Base-by-base conservation (phyloP, 805 yeast species). In the Yueomyces sinensis region DNA sequence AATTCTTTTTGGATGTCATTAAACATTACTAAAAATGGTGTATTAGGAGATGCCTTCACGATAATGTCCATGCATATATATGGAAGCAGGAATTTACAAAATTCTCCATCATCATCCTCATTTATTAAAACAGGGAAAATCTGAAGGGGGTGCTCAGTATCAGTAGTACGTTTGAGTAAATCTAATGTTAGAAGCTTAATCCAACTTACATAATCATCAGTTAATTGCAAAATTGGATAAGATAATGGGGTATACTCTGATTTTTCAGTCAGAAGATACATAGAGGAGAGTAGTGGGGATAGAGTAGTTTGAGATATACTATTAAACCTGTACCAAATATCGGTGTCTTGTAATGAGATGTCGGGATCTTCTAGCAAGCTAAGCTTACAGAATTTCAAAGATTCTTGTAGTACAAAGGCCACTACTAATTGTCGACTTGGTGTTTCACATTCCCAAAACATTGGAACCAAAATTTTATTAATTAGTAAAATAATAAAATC, bases 331-430 rank as follows among this genome's bases (percentile, higher is more conserved):
- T 64, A 58, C 93, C 94, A 82, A 2, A 75, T 42, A 18, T 43
- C 49, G 17, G 59, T 59, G 4, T 52, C 56, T 4, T 46, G 44
- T 7, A 40, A 37, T 16, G 44, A 41, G 3, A 57, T 33, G 33
- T 58, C 54, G 49, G 63, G 52, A 5, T 54, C 44, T 7, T 49
- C 41, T 1, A 59, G 46, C 6, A 11, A n/a, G 33, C 61, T 60
- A 17, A 76, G 55, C 2, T 70, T 75, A 49, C 84, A 65, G 13
- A 74, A 67, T 42, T 74, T 74, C 34, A 91, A 58, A 32, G 78
- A 76, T 41, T 84, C 91, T 52, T 91, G 99, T 72, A 91, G 82
- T 0, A 89, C 80, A 54, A 72, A 80, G 0, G 95, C 95, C 25
- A 86, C 66, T 49, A 79, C 82, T 38, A 82, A 65, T 53, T 91